A percentile compares a stretch with the other conserved stretches of the same genome.
phyloP scores from a whole-genome alignment of 2,329 filamentous ascomycete genomes.

The Elsinoe arachidis region DNA sequence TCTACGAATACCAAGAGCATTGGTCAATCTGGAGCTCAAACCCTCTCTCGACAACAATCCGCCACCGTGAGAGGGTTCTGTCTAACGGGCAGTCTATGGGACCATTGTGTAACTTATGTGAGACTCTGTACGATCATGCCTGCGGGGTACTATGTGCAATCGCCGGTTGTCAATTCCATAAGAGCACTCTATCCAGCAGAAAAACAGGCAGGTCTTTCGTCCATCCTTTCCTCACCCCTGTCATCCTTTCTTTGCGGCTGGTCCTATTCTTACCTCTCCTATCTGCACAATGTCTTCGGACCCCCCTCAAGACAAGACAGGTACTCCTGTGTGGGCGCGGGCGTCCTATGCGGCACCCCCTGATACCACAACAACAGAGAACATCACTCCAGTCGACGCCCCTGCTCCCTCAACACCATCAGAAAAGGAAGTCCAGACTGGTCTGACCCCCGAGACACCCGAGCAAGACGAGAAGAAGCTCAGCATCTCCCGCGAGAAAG shows the following conservation, averaged over 20 bases:
- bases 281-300: neutral
- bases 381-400: conserved; percentile 2
- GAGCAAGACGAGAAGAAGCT: conserved; percentile 1
- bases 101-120: conserved; percentile 10
- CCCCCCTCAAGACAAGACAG: neutral
- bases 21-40: neutral
- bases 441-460: neutral
- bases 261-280: neutral
- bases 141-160: conserved; percentile 7
- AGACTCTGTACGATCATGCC: conserved; percentile 5
- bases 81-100: neutral
- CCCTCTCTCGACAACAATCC: conserved; percentile 4
- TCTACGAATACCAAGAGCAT: conserved; percentile 1
- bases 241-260: neutral
- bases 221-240: neutral
- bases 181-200: conserved; percentile 4
- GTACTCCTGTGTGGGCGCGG: conserved; percentile 10
- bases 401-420: neutral
- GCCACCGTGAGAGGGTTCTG: neutral
- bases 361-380: conserved; percentile 1
- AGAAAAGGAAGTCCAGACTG: neutral
- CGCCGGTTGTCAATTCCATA: conserved; percentile 9
- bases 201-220: neutral
- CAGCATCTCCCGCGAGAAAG: conserved; percentile 5
- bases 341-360: conserved; percentile 4